Evolutionary conservation across 257 asterid genomes (phyloP), one percentile per base, ranked within the genome.

Genomic region (Nicotiana otophora): DNA sequence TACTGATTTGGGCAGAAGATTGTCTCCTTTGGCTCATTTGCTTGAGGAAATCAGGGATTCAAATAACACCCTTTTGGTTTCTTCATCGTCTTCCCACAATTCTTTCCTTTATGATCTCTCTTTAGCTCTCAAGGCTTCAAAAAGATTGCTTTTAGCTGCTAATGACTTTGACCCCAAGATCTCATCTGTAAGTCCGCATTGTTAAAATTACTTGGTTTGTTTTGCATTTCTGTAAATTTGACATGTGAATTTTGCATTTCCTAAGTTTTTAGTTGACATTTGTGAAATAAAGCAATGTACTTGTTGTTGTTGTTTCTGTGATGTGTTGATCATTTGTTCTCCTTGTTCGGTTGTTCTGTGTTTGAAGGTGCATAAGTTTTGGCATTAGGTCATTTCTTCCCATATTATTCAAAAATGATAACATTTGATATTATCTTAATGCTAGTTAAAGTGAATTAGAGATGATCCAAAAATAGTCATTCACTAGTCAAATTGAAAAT

Each of bases 1-100:
- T 78, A 88, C 93, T 23, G 97, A 92, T 86, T 88, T 95, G 85
- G 91, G 89, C n/a, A 92, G 99, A 42, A 91, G 96, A 77, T 84
- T 92, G 51, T 89, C 97, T 4, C 96, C 94, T 72, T 87, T 95
- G 84, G 91, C 92, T 31, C 93, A 95, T 90, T 87, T 94, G 83
- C 90, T 92, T 46, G 97, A 94, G 64, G 99, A 95, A 82, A 94
- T 95, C 74, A 90, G 90, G 84, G 98, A 92, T 81, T 76, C 77
- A 42, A 42, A 9, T 2, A 87, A 87, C 11, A 87, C 81, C 36
- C 84, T 63, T 48, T 30, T 86, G 86, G 85, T 84, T 31, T 78
- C 89, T 55, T 88, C 90, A 62, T 87, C 89, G 64, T 81, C 90
- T 58, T 60, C 84, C 19, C 77, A 80, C 78, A 30, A 26, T 83